Evolutionary conservation across 192 early-diverging fungal species (phyloP).

Genomic region (Coemansia sp.): DNA sequence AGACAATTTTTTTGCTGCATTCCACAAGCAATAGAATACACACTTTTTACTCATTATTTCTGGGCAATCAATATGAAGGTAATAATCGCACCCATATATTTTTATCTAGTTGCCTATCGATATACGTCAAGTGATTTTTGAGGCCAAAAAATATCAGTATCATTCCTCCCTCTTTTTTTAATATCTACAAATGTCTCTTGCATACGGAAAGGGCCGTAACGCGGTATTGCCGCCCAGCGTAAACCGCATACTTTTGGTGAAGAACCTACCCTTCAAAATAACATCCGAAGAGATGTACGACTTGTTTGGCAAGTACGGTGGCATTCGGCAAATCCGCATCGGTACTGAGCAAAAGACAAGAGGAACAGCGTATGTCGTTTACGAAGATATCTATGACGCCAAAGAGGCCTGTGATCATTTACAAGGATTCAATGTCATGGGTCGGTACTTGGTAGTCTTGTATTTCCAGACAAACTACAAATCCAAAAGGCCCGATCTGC

Average conservation of each 20-base stretch:
- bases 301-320: conserved; percentile 96
- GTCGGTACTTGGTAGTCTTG: conserved; percentile 92
- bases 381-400: conserved; percentile 97
- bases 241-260: conserved; percentile 91
- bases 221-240: conserved; percentile 90
- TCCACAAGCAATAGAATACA: background rate
- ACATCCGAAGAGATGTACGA: conserved; percentile 97
- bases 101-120: background rate
- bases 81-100: background rate
- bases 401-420: conserved; percentile 97
- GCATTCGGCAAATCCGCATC: conserved; percentile 89
- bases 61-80: background rate
- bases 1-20: background rate
- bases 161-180: background rate
- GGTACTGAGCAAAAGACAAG: conserved; percentile 85
- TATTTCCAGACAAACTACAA: conserved; percentile 86
- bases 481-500: conserved; percentile 78
- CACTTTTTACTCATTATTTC: background rate
- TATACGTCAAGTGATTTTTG: background rate
- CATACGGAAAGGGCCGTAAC: conserved; percentile 53
- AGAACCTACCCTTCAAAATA: conserved; percentile 97
- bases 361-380: conserved; percentile 96
- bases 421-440: conserved; percentile 95
- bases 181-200: conserved; percentile 35
- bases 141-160: background rate